Evolutionary conservation across 768 basidiomycete species (phyloP).

Genomic region (Cystoderma amianthinum): DNA sequence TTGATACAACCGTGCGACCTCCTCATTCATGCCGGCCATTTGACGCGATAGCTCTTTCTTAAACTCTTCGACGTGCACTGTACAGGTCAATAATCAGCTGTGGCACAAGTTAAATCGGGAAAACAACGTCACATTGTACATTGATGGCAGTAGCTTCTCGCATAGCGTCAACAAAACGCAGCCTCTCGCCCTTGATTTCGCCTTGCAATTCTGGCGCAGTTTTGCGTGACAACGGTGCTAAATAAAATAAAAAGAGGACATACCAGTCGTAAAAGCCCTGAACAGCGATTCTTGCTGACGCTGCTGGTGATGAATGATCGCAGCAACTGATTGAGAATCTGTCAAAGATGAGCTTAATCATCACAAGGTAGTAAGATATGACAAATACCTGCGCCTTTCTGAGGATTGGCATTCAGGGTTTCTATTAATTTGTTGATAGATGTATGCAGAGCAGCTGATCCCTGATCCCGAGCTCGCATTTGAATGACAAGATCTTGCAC

Average conservation of each 20-base stretch:
- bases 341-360: constrained; percentile 1
- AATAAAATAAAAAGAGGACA: background rate
- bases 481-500: constrained; percentile 26
- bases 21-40: constrained; percentile 66
- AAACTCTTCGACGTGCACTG: constrained; percentile 85
- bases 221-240: background rate
- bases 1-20: constrained; percentile 60
- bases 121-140: constrained; percentile 49
- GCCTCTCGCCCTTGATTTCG: constrained; percentile 80
- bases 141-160: constrained; percentile 88
- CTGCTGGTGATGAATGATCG: constrained; percentile 61
- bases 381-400: background rate
- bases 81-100: background rate
- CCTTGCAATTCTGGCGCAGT: constrained; percentile 56
- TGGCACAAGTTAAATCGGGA: no score
- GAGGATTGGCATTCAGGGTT: constrained; percentile 13
- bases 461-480: constrained; percentile 26
- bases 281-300: constrained; percentile 70
- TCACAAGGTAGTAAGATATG: background rate
- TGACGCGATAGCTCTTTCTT: constrained; percentile 75
- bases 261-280: constrained; percentile 58
- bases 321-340: constrained; percentile 40
- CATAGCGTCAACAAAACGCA: constrained; percentile 93
- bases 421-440: constrained; percentile 30
- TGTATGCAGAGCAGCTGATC: constrained; percentile 26